A percentile compares a stretch with the other conserved stretches of the same genome.
Evolutionary conservation across 2,329 filamentous ascomycete genomes (phyloP).

Genomic region (Gyromitra esculenta): DNA sequence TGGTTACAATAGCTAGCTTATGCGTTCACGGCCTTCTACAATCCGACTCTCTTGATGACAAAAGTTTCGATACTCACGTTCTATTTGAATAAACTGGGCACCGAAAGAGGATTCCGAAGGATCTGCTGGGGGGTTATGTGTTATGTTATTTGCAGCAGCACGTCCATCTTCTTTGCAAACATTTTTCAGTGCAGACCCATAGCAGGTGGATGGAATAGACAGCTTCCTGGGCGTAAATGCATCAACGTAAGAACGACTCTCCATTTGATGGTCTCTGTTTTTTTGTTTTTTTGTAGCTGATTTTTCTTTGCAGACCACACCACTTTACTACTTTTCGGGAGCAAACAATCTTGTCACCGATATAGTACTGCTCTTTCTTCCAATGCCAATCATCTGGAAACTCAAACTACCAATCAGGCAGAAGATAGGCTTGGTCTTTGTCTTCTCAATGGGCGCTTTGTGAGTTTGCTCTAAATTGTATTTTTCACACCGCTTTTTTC

Average conservation of each 20-base stretch:
- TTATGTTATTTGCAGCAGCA: constrained; percentile 24
- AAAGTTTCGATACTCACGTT: constrained; percentile 40
- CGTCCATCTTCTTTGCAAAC: constrained; percentile 23
- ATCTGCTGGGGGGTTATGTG: constrained; percentile 31
- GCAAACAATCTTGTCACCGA: constrained; percentile 57
- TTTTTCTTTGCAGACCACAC: constrained; percentile 2
- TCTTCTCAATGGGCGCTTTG: constrained; percentile 64
- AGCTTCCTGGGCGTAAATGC: constrained; percentile 18
- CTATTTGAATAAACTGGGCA: constrained; percentile 41
- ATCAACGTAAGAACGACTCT: constrained; percentile 23
- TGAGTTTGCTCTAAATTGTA: constrained; percentile 50
- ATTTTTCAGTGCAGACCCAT: constrained; percentile 41
- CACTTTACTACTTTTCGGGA: constrained; percentile 32
- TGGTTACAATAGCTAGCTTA: constrained; percentile 16
- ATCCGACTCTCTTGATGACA: constrained; percentile 34
- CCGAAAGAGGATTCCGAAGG: constrained; percentile 22
- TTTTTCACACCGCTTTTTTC: not conserved
- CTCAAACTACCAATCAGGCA: constrained; percentile 62
- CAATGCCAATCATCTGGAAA: constrained; percentile 61
- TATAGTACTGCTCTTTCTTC: constrained; percentile 62
- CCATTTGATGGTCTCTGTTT: not conserved
- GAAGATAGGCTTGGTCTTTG: constrained; percentile 61
- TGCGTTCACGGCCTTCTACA: constrained; percentile 32
- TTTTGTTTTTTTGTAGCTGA: not conserved
- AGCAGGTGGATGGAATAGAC: constrained; percentile 29